Evolutionary conservation across 306 rosid genomes (phyloP), one percentile per base, ranked within the genome.

Genomic region (Abrus pulchellus): DNA sequence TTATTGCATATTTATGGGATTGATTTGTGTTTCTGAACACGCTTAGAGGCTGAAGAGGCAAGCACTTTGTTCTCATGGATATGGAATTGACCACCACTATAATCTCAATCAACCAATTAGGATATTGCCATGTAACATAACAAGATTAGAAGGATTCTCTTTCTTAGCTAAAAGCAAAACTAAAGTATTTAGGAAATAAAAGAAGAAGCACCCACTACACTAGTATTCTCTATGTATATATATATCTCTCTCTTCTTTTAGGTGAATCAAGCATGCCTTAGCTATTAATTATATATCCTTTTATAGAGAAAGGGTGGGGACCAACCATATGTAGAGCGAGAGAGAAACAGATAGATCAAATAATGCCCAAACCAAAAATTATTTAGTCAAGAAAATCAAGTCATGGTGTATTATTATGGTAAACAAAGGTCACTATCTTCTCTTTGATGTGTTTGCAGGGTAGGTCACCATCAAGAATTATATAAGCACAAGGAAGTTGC

Each of bases 361-460:
- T 88, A 86, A 85, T 88, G 79, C 88, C 90, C 89, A 86, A 85
- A 86, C 5, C 50, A 69, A 41, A 72, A 36, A 78, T 64, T 54
- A 65, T 57, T 73, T 52, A 79, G 11, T 70, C 11, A 72, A 57
- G 40, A 79, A 80, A 75, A 81, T 69, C 68, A 56, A 68, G 63
- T 41, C 44, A 77, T 69, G 66, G 20, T 72, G 83, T 14, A 50
- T 69, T 75, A 67, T 80, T 40, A 33, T 36, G 72, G 60, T 38
- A 80, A 70, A 72, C 27, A 67, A 38, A 52, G 44, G 83, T 77
- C 84, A 60, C 53, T 53, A 20, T 68, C 36, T 66, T 64, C 72
- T 80, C 30, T 72, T 9, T 80, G 1, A 47, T 49, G 54, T 68
- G 68, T 65, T 27, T 77, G 80, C 67, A 7, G 61, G 61, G 68